Evolutionary conservation across 331 rosid species (phyloP).

Genomic region (Malus hybrid): DNA sequence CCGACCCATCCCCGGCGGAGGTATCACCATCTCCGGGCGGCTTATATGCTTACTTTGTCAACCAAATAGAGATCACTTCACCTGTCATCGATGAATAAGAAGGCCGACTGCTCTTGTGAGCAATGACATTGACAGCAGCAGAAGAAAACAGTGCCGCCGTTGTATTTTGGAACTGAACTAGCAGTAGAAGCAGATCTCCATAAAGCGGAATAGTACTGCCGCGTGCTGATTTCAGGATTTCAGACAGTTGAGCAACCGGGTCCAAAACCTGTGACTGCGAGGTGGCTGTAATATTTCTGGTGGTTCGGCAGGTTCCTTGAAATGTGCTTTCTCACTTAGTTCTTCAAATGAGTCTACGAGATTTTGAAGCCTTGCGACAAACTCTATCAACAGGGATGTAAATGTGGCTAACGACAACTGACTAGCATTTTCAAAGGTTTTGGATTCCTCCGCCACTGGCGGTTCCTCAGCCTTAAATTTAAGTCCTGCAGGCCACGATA

Average conservation of each 20-base stretch:
- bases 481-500: constrained; percentile 62
- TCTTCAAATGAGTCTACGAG: constrained; percentile 74
- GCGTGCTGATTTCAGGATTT: constrained; percentile 20
- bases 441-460: constrained; percentile 49
- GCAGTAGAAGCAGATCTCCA: background rate
- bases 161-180: background rate
- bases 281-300: constrained; percentile 16
- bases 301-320: constrained; percentile 53
- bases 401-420: constrained; percentile 79
- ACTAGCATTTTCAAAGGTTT: constrained; percentile 78
- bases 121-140: background rate
- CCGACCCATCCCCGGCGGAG: background rate
- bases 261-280: constrained; percentile 29
- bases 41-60: background rate
- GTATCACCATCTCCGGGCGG: background rate
- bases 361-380: constrained; percentile 93
- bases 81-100: background rate
- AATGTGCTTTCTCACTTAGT: constrained; percentile 64
- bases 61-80: background rate
- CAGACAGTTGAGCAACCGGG: constrained; percentile 27
- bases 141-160: background rate
- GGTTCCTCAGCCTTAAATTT: constrained; percentile 21
- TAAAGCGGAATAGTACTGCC: background rate
- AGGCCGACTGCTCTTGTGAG: background rate
- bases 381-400: constrained; percentile 82